Conservation (phyloP, 1,284 basidiomycete species). For the Ustilago crameri region DNA sequence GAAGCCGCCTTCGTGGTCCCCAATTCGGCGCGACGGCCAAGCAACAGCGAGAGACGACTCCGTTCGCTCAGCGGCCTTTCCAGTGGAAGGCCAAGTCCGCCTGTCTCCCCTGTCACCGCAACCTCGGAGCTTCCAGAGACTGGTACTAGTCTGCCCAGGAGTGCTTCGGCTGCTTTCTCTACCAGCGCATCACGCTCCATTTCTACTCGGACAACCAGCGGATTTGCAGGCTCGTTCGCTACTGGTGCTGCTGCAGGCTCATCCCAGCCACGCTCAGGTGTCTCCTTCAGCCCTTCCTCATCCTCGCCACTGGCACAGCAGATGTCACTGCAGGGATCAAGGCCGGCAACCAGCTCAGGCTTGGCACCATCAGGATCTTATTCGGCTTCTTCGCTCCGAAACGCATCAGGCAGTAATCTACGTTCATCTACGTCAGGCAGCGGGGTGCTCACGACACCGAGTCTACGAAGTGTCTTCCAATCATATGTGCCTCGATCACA, state of each 20-base stretch:
- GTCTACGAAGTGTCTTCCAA: slow-evolving; percentile 54
- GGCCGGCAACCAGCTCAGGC: slow-evolving; percentile 4
- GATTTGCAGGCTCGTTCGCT: slow-evolving; percentile 1
- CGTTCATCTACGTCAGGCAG: slow-evolving; percentile 28
- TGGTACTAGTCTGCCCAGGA: slow-evolving; percentile 13
- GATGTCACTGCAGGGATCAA: slow-evolving; percentile 34
- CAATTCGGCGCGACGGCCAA: slow-evolving; percentile 31
- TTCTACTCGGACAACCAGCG: slow-evolving; percentile 27
- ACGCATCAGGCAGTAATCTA: slow-evolving; percentile 31
- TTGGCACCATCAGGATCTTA: slow-evolving; percentile 11
- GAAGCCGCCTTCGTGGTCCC: slow-evolving; percentile 55
- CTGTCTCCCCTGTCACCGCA: slow-evolving; percentile 23
- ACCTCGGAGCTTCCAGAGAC: slow-evolving; percentile 30
- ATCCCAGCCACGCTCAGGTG: slow-evolving; percentile 29
- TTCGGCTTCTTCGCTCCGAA: slow-evolving; percentile 24
- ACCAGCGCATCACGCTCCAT: slow-evolving; percentile 16
- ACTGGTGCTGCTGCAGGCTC: slow-evolving; percentile 12
- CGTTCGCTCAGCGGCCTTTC: slow-evolving; percentile 34
- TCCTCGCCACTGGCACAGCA: slow-evolving; percentile 57
- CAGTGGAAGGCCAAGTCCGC: slow-evolving; percentile 29
- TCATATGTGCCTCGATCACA: slow-evolving; percentile 48
- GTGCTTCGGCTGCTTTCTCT: slow-evolving; percentile 19
- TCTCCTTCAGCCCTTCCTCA: slow-evolving; percentile 56
- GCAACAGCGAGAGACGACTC: slow-evolving; percentile 45
- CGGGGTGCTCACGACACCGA: slow-evolving; percentile 22